Conservation (phyloP, 2,329 filamentous ascomycete species). For the Stemphylium lycopersici region DNA sequence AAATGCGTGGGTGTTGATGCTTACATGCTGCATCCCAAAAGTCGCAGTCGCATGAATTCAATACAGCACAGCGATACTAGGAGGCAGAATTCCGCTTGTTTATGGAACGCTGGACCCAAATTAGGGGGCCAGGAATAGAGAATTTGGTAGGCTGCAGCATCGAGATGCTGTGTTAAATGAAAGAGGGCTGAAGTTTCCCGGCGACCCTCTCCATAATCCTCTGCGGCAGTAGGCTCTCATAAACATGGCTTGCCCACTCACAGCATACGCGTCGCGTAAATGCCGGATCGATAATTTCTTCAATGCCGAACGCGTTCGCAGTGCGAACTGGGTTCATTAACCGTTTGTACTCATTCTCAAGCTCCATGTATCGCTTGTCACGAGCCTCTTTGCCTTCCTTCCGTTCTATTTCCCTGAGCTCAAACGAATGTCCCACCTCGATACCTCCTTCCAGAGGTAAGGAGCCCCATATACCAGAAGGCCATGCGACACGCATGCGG, state of each 20-base stretch:
- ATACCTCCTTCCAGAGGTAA: slow-evolving; percentile 69
- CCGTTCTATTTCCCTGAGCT: slow-evolving; percentile 62
- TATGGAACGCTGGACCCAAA: too few relatives aligned
- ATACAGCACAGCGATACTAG: too few relatives aligned
- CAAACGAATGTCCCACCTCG: slow-evolving; percentile 66
- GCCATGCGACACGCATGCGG: slow-evolving; percentile 67
- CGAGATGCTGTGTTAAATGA: slow-evolving; percentile 24
- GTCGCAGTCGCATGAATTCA: too few relatives aligned
- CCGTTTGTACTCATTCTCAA: slow-evolving; percentile 65
- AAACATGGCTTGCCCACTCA: slow-evolving; percentile 63
- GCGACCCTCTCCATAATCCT: slow-evolving; percentile 54
- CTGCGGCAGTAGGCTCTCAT: slow-evolving; percentile 59
- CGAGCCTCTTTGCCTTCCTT: slow-evolving; percentile 57
- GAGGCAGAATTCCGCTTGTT: too few relatives aligned
- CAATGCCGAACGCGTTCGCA: slow-evolving; percentile 67
- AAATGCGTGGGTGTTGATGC: too few relatives aligned
- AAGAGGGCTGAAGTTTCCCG: slow-evolving; percentile 45
- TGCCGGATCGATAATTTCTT: slow-evolving; percentile 70
- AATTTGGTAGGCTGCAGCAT: not conserved
- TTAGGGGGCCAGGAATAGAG: too few relatives aligned
- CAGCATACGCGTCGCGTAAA: slow-evolving; percentile 62
- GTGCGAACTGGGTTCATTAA: slow-evolving; percentile 70
- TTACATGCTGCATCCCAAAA: too few relatives aligned
- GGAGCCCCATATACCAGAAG: slow-evolving; percentile 67
- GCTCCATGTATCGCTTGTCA: slow-evolving; percentile 59